phyloP scores from a whole-genome alignment of 352 stramenopile genomes.

The Phytopythium aichiense region DNA sequence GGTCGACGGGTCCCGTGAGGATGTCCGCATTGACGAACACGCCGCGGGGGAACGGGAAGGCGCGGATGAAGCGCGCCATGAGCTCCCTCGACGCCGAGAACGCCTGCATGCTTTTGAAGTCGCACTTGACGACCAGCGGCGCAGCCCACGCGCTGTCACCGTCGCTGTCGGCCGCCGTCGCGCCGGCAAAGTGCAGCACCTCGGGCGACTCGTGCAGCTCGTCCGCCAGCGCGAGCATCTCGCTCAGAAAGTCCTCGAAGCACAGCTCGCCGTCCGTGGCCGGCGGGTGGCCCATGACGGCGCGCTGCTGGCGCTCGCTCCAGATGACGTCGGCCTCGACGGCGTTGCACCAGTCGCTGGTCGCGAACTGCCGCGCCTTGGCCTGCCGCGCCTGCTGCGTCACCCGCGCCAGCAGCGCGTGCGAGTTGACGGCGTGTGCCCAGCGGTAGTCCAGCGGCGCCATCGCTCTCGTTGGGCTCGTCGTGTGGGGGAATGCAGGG shows the following conservation, averaged over 20 bases:
- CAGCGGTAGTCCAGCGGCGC: conserved; percentile 52
- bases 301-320: conserved; percentile 35
- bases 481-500: not conserved
- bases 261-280: conserved; percentile 49
- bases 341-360: conserved; percentile 39
- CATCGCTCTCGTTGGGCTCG: conserved; percentile 14
- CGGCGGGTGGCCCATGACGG: conserved; percentile 68
- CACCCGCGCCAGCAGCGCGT: conserved; percentile 23
- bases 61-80: conserved; percentile 29
- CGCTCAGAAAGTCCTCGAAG: conserved; percentile 36
- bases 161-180: not conserved
- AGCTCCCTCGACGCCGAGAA: conserved; percentile 32
- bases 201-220: conserved; percentile 8
- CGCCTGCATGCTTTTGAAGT: conserved; percentile 63
- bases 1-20: conserved; percentile 46
- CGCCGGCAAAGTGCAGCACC: conserved; percentile 1
- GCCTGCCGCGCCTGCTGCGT: conserved; percentile 24
- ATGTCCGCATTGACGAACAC: conserved; percentile 77
- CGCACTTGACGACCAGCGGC: conserved; percentile 64
- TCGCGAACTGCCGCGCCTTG: conserved; percentile 12
- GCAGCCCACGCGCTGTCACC: conserved; percentile 10
- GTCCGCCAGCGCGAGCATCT: conserved; percentile 34
- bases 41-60: conserved; percentile 43
- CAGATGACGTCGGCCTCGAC: conserved; percentile 75
- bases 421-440: conserved; percentile 65